Conservation (phyloP, 305 asterid species). For the Caryopteris hybrid region DNA sequence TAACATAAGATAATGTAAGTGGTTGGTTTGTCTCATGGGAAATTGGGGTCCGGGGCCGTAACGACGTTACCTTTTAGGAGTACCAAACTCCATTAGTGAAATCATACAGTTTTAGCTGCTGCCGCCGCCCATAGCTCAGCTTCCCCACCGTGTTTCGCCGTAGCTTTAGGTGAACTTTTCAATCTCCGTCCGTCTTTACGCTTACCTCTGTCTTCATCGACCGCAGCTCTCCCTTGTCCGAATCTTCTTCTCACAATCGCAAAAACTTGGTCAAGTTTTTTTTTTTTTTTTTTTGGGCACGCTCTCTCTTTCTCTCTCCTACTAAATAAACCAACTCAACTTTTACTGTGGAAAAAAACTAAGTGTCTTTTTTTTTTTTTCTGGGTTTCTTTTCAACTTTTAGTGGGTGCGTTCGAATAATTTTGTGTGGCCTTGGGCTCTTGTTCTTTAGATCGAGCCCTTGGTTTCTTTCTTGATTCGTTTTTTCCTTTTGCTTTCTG, state of each 20-base stretch:
- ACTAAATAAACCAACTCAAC: slow-evolving; percentile 6
- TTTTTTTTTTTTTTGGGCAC: background rate
- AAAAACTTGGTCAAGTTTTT: slow-evolving; percentile 14
- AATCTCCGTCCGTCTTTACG: too few species aligned
- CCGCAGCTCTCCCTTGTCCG: slow-evolving; percentile 15
- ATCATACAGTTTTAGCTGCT: too few species aligned
- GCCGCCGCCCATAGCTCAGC: slow-evolving; percentile 14
- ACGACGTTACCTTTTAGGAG: slow-evolving; percentile 23
- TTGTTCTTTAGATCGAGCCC: slow-evolving; percentile 36
- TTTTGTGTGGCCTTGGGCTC: slow-evolving; percentile 23
- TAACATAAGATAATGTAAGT: slow-evolving; percentile 12
- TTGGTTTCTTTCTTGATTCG: too few species aligned
- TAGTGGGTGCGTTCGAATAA: slow-evolving; percentile 1
- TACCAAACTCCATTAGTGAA: slow-evolving; percentile 10
- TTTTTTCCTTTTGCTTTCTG: slow-evolving; percentile 7
- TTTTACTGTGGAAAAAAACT: background rate
- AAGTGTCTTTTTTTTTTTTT: background rate
- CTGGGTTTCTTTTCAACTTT: slow-evolving; percentile 17
- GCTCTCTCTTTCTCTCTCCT: slow-evolving; percentile 2
- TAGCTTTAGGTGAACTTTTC: slow-evolving; percentile 17
- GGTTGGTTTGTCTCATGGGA: slow-evolving; percentile 27
- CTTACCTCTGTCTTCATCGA: background rate
- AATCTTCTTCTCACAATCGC: slow-evolving; percentile 1
- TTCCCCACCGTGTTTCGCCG: slow-evolving; percentile 21
- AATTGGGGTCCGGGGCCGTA: slow-evolving; percentile 34